These are phyloP conservation scores for Plasmodium chabaudi DNA, from an alignment of 169 alveolate genomes.

Conservation along the genomic window DNA sequence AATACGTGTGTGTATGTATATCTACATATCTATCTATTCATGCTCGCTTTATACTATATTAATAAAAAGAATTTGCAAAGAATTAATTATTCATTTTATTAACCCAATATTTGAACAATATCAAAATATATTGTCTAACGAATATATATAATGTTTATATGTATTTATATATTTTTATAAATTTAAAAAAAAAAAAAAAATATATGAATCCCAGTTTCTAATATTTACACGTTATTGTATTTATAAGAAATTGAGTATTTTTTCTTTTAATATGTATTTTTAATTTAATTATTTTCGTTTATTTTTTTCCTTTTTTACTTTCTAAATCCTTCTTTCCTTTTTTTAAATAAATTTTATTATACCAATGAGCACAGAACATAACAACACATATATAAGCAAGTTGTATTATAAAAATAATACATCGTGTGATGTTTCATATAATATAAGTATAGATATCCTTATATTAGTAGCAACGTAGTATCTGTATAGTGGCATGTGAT, in stretches of 20 bases:
- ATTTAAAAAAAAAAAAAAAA: neutral
- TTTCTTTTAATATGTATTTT: neutral
- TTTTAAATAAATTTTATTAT: no score
- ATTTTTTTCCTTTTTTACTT: constrained; percentile 3
- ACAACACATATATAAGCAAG: constrained; percentile 17
- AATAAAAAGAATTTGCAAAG: constrained; percentile 16
- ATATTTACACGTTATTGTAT: constrained; percentile 7
- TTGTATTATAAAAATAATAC: constrained; percentile 34
- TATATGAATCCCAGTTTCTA: neutral
- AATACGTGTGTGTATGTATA: no score
- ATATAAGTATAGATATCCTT: constrained; percentile 23
- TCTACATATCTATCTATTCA: no score
- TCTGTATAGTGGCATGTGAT: neutral
- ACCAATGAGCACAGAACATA: constrained; percentile 42
- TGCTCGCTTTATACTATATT: no score
- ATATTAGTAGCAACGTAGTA: neutral
- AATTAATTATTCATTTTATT: constrained; percentile 16
- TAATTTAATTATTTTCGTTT: constrained; percentile 25
- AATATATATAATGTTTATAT: neutral
- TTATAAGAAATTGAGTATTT: constrained; percentile 1
- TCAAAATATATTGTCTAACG: constrained; percentile 5
- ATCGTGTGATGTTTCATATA: neutral
- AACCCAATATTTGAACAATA: neutral
- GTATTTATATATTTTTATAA: no score
- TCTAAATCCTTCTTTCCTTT: neutral